Percentiles rank a stretch among this genome's conserved stretches.
Evolutionary conservation across 345 rosid genomes (phyloP).

Genomic region (Gynandropsis gynandra): DNA sequence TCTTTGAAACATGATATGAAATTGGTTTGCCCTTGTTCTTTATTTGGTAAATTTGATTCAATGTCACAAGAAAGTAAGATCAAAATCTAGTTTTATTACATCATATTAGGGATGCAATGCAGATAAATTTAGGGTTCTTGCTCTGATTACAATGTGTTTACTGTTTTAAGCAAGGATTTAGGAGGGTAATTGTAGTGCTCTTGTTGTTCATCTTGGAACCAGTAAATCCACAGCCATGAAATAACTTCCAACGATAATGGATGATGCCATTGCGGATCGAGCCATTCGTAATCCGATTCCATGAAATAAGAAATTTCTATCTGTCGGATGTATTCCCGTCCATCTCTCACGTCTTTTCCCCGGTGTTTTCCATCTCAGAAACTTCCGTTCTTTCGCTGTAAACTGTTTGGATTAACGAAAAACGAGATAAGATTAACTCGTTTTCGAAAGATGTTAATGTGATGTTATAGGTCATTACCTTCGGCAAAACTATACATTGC

Average conservation of each 20-base stretch:
- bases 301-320: slow-evolving; percentile 54
- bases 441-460: background rate
- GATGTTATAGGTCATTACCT: no score
- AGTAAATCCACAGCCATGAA: slow-evolving; percentile 44
- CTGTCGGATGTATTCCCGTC: slow-evolving; percentile 92
- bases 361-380: slow-evolving; percentile 66
- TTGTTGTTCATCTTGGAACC: slow-evolving; percentile 32
- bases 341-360: slow-evolving; percentile 75
- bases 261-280: slow-evolving; percentile 59
- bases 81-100: no score
- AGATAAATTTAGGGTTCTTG: no score
- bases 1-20: no score
- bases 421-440: background rate
- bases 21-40: no score
- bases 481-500: slow-evolving; percentile 80
- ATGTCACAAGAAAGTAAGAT: no score
- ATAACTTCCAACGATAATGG: slow-evolving; percentile 57
- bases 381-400: slow-evolving; percentile 60
- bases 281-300: slow-evolving; percentile 68
- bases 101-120: no score
- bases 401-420: slow-evolving; percentile 31
- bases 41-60: no score
- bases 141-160: no score
- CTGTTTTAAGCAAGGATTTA: no score
- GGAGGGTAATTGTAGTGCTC: no score